Base-by-base conservation (phyloP, 768 basidiomycete species). In the Amanita thiersii region DNA sequence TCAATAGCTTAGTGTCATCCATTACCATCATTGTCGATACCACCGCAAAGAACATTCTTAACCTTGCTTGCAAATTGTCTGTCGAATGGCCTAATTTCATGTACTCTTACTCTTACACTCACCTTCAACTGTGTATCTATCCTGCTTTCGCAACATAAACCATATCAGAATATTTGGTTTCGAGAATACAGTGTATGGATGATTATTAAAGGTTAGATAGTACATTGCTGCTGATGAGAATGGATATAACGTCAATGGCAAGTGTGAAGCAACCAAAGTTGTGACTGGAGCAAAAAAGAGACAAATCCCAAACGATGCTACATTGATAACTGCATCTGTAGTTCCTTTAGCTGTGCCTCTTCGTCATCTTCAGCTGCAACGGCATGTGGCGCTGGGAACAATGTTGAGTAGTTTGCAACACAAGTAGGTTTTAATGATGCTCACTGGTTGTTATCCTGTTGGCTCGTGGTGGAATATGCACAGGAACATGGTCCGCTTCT, bases 271-370 rank as follows among this genome's bases (percentile, higher is more conserved):
- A 45, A 47, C 39, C 51, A 40, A 46, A 48, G 52, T 49, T n/a
- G n/a, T 47, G 48, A 50, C 46, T 50, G 49, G 40, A 49, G 40
- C 32, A 44, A 30, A 38, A 52, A 31, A 48, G 34, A 37, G 38
- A 34, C 36, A 33, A 49, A 41, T 18, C 37, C 45, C 25, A 6
- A 43, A 26, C 4, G 14, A 34, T n/a, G 10, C 59, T 69, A 90
- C 84, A 94, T 87, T 15, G 89, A 81, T 56, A 93, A 65, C 30
- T 75, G 76, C 15, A 89, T 92, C 66, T 96, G 93, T 50, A 98
- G 69, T 59, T 87, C 81, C 61, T 73, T 77, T 57, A 98, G 77
- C 62, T 94, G 81, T 32, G 75, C 80, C 49, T 89, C 93, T 60
- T 97, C 94, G 68, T 94, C 90, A 61, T 89, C 88, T 57, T 92